Evolutionary conservation across 768 basidiomycete species (phyloP).

Genomic region (Boletus sensibilis): DNA sequence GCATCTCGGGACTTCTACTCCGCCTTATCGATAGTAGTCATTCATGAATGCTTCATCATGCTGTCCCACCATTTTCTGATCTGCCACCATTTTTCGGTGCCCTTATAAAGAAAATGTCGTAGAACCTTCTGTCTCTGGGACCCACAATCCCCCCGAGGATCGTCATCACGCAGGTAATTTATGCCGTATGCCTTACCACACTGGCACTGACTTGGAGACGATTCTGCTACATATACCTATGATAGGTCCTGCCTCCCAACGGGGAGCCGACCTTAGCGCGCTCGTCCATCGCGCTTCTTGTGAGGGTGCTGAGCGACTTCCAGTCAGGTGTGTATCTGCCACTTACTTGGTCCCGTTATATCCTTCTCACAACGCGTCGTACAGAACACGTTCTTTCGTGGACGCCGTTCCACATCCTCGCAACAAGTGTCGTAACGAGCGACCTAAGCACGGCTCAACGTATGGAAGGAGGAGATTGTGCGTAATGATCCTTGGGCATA

Average conservation of each 20-base stretch:
- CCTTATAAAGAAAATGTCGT: constrained; percentile 33
- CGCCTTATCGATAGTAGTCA: constrained; percentile 32
- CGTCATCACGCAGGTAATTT: constrained; percentile 31
- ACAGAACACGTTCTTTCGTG: constrained; percentile 35
- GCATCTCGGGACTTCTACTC: constrained; percentile 26
- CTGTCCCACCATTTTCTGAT: constrained; percentile 21
- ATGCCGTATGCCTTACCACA: constrained; percentile 22
- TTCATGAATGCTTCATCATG: constrained; percentile 18
- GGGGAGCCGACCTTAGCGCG: constrained; percentile 49
- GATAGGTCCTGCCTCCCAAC: constrained; percentile 42
- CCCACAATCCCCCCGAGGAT: constrained; percentile 34
- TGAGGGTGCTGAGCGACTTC: constrained; percentile 60
- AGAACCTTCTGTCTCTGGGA: constrained; percentile 25
- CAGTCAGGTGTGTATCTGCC: constrained; percentile 41
- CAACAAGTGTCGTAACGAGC: constrained; percentile 76
- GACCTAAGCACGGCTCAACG: constrained; percentile 68
- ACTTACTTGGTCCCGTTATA: not conserved
- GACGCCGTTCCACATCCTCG: constrained; percentile 63
- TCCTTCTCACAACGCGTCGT: constrained; percentile 12
- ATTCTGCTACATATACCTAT: not conserved
- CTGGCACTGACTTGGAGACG: constrained; percentile 10
- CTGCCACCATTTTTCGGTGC: constrained; percentile 14
- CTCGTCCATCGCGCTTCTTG: constrained; percentile 74
- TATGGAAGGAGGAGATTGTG: constrained; percentile 50
- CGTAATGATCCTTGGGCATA: constrained; percentile 19